Base-by-base conservation (phyloP, 805 yeast species). In the Clavispora asparagi region DNA sequence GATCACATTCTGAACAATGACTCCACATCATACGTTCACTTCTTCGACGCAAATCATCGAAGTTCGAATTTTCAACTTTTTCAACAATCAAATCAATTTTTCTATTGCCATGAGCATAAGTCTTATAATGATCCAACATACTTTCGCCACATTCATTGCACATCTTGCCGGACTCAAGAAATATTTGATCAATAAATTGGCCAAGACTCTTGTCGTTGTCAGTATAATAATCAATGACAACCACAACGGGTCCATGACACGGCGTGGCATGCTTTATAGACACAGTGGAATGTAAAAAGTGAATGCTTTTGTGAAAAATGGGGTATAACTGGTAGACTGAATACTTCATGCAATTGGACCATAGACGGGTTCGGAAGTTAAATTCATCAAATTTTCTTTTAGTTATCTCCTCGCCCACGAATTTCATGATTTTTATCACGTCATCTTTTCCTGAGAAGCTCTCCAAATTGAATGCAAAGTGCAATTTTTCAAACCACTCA, bases 181-280 rank as follows among this genome's bases (percentile, higher is more conserved):
- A 83, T 33, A 83, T 73, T 45, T 84, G 86, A 58, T 95, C 97
- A 38, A 94, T 80, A 54, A 83, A 89, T 56, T 87, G 87, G 0
- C 99, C 99, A 38, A 95, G 65, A 9, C 96, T 83, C 59, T 86
- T 84, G 62, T 95, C 99, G 47, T 84, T 87, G 41, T 89, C 96
- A 71, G 96, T 82, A 61, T 92, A 94, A 59, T 77, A 95, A 50
- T 91, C 97, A 41, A 91, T 83, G 1, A 83, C 80, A 30, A 87
- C 81, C n/a, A 82, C 71, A 45, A 81, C 88, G 0, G 99, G 99
- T 0, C 98, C 98, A 36, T 82, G 71, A 58, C 99, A 94, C 0
- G 97, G 97, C 0, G 95, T 89, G 0, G 95, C 86, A 36, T 88
- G 85, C 56, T 83, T 85, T 8, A 83, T 79, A 4, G 92, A 86